Evolutionary conservation across 768 basidiomycete genomes (phyloP).

Genomic region (Rhodotorula taiwanensis): DNA sequence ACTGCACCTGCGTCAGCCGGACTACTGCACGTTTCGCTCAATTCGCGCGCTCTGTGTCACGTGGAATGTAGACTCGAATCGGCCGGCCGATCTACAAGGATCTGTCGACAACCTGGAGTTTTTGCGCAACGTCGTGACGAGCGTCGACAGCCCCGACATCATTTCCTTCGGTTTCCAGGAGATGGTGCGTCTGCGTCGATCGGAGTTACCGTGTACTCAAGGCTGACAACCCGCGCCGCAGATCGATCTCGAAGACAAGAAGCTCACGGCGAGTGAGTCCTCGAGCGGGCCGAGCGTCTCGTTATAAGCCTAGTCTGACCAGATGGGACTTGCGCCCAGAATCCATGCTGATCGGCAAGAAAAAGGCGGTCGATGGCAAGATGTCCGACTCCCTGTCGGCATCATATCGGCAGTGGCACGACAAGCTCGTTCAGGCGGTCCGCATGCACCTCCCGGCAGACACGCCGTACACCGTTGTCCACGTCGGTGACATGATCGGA

Average conservation of each 20-base stretch:
- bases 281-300: neutral
- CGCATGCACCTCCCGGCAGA: constrained; percentile 66
- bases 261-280: constrained; percentile 64
- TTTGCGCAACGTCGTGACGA: constrained; percentile 66
- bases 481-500: constrained; percentile 85
- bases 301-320: too few relatives aligned
- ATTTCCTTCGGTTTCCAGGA: constrained; percentile 94
- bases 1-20: constrained; percentile 62
- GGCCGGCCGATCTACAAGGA: constrained; percentile 63
- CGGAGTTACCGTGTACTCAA: too few relatives aligned
- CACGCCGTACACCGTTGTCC: constrained; percentile 67
- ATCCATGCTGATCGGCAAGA: constrained; percentile 71
- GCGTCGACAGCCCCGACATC: constrained; percentile 72
- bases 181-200: constrained; percentile 51
- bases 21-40: constrained; percentile 72
- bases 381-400: constrained; percentile 76
- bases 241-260: constrained; percentile 87
- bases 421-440: constrained; percentile 66
- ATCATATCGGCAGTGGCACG: constrained; percentile 83
- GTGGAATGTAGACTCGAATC: constrained; percentile 88
- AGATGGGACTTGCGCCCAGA: constrained; percentile 41
- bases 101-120: constrained; percentile 69
- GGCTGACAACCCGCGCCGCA: too few relatives aligned
- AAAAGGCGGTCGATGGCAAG: constrained; percentile 57
- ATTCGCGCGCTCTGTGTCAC: constrained; percentile 72